Evolutionary conservation across 1,139 yeast species (phyloP).

Genomic region (Wickerhamiella infanticola): DNA sequence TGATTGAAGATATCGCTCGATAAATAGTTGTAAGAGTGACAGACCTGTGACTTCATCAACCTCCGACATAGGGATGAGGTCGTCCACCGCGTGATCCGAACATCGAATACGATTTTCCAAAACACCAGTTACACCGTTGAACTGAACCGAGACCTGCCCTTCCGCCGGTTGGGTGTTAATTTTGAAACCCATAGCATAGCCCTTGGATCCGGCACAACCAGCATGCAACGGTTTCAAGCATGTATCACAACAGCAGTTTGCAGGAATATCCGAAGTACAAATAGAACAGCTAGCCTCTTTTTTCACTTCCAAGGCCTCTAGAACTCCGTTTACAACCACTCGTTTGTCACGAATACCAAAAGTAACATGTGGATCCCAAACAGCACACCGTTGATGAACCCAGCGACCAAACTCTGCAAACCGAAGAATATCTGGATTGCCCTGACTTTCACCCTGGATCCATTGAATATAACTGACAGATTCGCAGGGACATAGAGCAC

Average conservation of each 20-base stretch:
- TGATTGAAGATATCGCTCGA: background rate
- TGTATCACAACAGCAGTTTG: constrained; percentile 24
- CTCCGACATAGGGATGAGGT: constrained; percentile 15
- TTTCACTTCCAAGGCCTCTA: background rate
- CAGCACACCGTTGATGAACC: constrained; percentile 70
- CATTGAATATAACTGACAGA: constrained; percentile 35
- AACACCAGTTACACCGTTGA: constrained; percentile 26
- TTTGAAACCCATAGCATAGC: constrained; percentile 23
- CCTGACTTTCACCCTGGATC: constrained; percentile 27
- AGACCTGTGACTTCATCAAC: constrained; percentile 15
- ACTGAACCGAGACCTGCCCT: constrained; percentile 18
- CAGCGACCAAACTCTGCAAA: constrained; percentile 57
- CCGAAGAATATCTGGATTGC: constrained; percentile 52
- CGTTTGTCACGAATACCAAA: constrained; percentile 29
- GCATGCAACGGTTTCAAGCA: constrained; percentile 37
- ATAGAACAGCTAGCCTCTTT: constrained; percentile 1
- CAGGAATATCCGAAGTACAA: constrained; percentile 23
- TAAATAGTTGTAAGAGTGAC: constrained; percentile 22
- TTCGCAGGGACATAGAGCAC: constrained; percentile 49
- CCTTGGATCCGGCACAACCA: constrained; percentile 41
- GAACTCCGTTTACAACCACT: constrained; percentile 18
- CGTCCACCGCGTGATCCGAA: constrained; percentile 14
- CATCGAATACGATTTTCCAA: constrained; percentile 24
- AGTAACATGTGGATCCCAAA: constrained; percentile 33
- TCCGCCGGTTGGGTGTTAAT: constrained; percentile 12